Conservation (phyloP, 2,329 filamentous ascomycete species). For the Pseudocercospora macadamiae region DNA sequence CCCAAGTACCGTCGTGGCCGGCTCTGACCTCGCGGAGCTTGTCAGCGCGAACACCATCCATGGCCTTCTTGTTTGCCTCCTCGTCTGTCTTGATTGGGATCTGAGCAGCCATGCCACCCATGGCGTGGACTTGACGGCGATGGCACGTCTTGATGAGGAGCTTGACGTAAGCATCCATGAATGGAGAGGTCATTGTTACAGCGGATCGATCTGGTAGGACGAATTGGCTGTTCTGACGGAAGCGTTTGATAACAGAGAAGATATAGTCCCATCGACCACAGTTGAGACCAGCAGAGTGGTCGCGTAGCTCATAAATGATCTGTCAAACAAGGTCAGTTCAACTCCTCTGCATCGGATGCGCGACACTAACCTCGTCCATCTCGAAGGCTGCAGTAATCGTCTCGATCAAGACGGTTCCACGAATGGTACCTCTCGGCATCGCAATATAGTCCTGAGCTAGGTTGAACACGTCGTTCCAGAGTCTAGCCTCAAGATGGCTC, state of each 20-base stretch:
- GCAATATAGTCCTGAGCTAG: constrained; percentile 90
- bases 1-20: constrained; percentile 96
- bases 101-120: constrained; percentile 98
- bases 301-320: constrained; percentile 98
- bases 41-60: constrained; percentile 70
- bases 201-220: constrained; percentile 87
- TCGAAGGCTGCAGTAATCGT: constrained; percentile 97
- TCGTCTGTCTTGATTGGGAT: constrained; percentile 97
- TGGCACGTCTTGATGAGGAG: constrained; percentile 98
- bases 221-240: constrained; percentile 92
- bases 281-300: constrained; percentile 95
- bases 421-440: constrained; percentile 87
- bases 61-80: constrained; percentile 42
- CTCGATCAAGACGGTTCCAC: constrained; percentile 94
- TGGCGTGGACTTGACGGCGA: constrained; percentile 93
- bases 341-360: neutral
- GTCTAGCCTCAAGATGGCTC: constrained; percentile 90
- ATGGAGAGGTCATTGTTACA: constrained; percentile 97
- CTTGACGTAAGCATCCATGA: constrained; percentile 98
- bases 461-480: constrained; percentile 99
- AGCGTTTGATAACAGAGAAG: constrained; percentile 99
- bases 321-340: constrained; percentile 25
- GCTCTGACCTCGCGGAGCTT: constrained; percentile 95
- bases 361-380: constrained; percentile 75
- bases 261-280: constrained; percentile 99